Percentiles rank a stretch among this genome's conserved stretches.
Evolutionary conservation across 1,139 yeast species (phyloP).

Genomic region (Barnettozyma hawaiiensis): DNA sequence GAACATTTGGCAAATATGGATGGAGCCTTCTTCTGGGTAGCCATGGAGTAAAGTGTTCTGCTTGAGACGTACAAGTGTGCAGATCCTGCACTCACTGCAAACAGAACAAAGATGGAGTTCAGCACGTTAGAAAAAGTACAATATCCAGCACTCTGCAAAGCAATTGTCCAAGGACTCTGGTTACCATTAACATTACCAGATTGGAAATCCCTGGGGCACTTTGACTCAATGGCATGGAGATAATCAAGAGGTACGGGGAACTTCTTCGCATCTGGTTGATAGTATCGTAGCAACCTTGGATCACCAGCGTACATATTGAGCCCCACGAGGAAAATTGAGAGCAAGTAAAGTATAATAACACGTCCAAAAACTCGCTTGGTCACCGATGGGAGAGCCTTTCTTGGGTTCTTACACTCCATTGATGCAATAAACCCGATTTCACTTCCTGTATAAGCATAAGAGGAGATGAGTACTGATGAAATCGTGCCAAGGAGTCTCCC

Average conservation of each 20-base stretch:
- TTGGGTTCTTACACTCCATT: slow-evolving; percentile 78
- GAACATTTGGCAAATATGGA: slow-evolving; percentile 54
- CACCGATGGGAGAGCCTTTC: slow-evolving; percentile 73
- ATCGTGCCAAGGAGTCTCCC: slow-evolving; percentile 65
- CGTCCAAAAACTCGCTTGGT: slow-evolving; percentile 72
- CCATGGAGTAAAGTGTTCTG: slow-evolving; percentile 69
- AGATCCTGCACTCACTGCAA: slow-evolving; percentile 73
- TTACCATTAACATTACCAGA: slow-evolving; percentile 41
- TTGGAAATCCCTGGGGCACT: slow-evolving; percentile 22
- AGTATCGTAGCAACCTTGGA: slow-evolving; percentile 57
- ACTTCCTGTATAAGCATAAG: slow-evolving; percentile 75
- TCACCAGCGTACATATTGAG: slow-evolving; percentile 72
- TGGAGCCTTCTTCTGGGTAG: slow-evolving; percentile 68
- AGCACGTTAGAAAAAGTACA: slow-evolving; percentile 58
- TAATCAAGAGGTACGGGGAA: slow-evolving; percentile 6
- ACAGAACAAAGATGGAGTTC: slow-evolving; percentile 63
- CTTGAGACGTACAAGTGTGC: slow-evolving; percentile 77
- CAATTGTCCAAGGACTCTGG: slow-evolving; percentile 78
- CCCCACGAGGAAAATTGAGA: slow-evolving; percentile 69
- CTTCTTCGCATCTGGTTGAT: slow-evolving; percentile 19
- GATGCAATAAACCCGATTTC: slow-evolving; percentile 83
- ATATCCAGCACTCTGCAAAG: slow-evolving; percentile 62
- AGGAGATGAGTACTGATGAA: slow-evolving; percentile 57
- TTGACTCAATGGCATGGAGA: slow-evolving; percentile 15
- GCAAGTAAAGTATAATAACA: slow-evolving; percentile 58